A percentile compares a stretch with the other conserved stretches of the same genome.
Conservation (phyloP, 495 filamentous ascomycete species). For the Penicillium pulvis region DNA sequence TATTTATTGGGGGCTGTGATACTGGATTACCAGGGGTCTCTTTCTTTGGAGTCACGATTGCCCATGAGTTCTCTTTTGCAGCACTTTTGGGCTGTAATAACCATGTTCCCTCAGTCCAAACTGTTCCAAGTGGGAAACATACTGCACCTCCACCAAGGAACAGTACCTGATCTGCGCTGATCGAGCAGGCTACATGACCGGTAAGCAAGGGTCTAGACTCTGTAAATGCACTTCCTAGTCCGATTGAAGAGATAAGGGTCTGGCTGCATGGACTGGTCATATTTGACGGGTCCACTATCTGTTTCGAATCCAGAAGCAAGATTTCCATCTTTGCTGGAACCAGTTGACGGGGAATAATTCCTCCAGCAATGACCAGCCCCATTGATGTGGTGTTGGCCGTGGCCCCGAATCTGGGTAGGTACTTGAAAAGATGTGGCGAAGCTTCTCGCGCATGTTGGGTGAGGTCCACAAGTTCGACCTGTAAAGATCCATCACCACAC, state of each 20-base stretch:
- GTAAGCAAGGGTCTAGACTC: slow-evolving; percentile 62
- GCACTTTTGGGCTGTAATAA: slow-evolving; percentile 31
- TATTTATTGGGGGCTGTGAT: not conserved
- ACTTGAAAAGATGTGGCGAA: slow-evolving; percentile 22
- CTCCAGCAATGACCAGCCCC: slow-evolving; percentile 46
- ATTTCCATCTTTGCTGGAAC: slow-evolving; percentile 38
- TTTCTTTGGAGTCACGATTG: slow-evolving; percentile 16
- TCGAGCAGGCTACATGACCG: slow-evolving; percentile 59
- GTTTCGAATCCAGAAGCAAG: slow-evolving; percentile 32
- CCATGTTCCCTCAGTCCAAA: slow-evolving; percentile 67
- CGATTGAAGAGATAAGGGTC: slow-evolving; percentile 25
- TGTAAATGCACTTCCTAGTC: slow-evolving; percentile 19
- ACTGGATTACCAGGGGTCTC: not conserved
- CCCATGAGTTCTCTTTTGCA: slow-evolving; percentile 25
- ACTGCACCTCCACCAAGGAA: slow-evolving; percentile 81
- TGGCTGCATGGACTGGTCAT: slow-evolving; percentile 15
- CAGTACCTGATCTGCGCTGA: slow-evolving; percentile 49
- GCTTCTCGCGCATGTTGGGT: slow-evolving; percentile 24
- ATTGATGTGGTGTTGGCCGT: slow-evolving; percentile 34
- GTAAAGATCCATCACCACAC: slow-evolving; percentile 25
- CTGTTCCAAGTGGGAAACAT: slow-evolving; percentile 86
- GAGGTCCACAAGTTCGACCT: slow-evolving; percentile 28
- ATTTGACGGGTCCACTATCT: slow-evolving; percentile 15
- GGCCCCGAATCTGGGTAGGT: slow-evolving; percentile 34
- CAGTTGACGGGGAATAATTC: slow-evolving; percentile 37